Evolutionary conservation across 1,139 yeast species (phyloP).

Genomic region (Nadsonia commutata): DNA sequence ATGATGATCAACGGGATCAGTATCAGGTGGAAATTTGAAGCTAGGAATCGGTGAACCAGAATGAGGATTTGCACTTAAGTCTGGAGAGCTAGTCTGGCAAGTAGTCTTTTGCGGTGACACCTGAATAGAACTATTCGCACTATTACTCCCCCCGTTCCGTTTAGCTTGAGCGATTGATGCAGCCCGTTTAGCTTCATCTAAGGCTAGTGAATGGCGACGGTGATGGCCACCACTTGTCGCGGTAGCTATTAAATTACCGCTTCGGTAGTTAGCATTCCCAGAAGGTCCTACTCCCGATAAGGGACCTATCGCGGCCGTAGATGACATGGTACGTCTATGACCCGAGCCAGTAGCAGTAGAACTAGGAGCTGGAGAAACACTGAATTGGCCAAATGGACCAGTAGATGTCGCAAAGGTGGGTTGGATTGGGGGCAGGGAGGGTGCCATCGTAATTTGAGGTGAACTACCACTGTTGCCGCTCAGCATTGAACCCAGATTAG

Average conservation of each 20-base stretch:
- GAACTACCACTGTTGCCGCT: constrained; percentile 6
- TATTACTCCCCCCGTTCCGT: constrained; percentile 20
- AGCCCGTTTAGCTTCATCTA: constrained; percentile 91
- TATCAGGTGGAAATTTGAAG: constrained; percentile 44
- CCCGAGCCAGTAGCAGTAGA: constrained; percentile 12
- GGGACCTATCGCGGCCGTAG: constrained; percentile 8
- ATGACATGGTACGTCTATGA: constrained; percentile 24
- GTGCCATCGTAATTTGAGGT: constrained; percentile 7
- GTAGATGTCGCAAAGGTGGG: constrained; percentile 15
- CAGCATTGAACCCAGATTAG: constrained; percentile 1
- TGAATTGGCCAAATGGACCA: constrained; percentile 20
- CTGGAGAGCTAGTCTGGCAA: neutral
- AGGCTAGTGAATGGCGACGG: constrained; percentile 84
- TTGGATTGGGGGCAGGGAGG: constrained; percentile 12
- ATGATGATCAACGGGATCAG: constrained; percentile 15
- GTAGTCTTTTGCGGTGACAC: constrained; percentile 14
- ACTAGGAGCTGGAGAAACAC: constrained; percentile 13
- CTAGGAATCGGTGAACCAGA: constrained; percentile 8
- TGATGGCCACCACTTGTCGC: constrained; percentile 41
- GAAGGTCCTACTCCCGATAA: constrained; percentile 5
- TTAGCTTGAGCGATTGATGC: constrained; percentile 78
- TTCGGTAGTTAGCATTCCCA: constrained; percentile 13
- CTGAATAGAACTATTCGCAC: constrained; percentile 7
- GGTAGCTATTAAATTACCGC: constrained; percentile 14
- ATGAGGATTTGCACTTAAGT: constrained; percentile 6